These are phyloP conservation scores for Spergularia bocconei DNA, from an alignment of 148 eudicot genomes.

Conservation along the genomic window DNA sequence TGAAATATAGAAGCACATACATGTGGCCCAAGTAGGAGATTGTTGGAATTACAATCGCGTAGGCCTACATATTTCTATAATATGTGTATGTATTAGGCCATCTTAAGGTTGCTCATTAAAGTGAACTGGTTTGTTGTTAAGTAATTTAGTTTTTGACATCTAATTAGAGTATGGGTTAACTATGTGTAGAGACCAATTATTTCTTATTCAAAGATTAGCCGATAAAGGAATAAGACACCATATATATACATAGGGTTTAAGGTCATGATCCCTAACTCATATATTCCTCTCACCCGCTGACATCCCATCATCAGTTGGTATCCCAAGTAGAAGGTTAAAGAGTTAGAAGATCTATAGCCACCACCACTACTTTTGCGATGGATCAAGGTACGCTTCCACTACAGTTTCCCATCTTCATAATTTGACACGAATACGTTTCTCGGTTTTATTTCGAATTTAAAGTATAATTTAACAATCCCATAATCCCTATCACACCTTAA, in stretches of 20 bases:
- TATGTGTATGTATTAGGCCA: not conserved
- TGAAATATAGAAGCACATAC: not conserved
- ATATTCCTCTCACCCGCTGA: not conserved
- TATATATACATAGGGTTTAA: not conserved
- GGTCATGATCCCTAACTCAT: not conserved
- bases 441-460: too few species aligned
- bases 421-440: too few species aligned
- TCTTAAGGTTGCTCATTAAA: not conserved
- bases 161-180: not conserved
- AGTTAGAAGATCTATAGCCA: not conserved
- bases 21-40: constrained; percentile 1
- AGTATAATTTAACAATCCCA: too few species aligned
- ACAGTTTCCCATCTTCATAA: too few species aligned
- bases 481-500: too few species aligned
- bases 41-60: too few species aligned
- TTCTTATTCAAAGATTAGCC: not conserved
- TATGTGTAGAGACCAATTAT: too few species aligned
- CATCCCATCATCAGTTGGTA: not conserved
- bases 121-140: not conserved
- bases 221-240: not conserved
- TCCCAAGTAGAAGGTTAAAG: not conserved
- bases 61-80: not conserved
- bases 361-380: not conserved
- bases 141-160: not conserved
- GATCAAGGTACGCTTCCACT: too few species aligned